These are phyloP conservation scores for Suillus tomentosus DNA, from an alignment of 768 basidiomycete species.

Conservation along the genomic window DNA sequence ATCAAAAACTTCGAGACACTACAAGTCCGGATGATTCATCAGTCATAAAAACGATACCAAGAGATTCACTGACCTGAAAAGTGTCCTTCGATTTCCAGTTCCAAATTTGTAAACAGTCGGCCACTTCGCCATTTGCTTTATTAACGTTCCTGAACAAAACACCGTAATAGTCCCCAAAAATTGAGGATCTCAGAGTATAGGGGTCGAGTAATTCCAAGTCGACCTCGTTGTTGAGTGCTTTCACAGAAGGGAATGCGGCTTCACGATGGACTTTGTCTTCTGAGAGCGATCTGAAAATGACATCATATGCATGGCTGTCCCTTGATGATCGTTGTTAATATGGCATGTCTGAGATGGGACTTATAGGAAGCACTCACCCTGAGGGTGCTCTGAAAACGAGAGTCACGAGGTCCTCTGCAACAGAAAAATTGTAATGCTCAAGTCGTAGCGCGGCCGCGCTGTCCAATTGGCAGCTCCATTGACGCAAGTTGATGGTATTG, in stretches of 20 bases:
- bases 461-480: neutral
- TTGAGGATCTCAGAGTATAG: neutral
- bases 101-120: neutral
- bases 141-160: neutral
- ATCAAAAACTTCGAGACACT: neutral
- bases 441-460: neutral
- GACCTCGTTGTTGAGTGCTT: neutral
- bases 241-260: constrained; percentile 15
- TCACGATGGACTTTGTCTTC: constrained; percentile 13
- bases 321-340: neutral
- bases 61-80: neutral
- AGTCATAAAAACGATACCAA: neutral
- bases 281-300: neutral
- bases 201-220: neutral
- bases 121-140: neutral
- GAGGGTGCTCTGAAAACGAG: neutral
- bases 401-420: neutral
- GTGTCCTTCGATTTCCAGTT: neutral
- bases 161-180: neutral
- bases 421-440: neutral
- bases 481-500: neutral
- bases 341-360: neutral
- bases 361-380: neutral
- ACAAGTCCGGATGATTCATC: neutral
- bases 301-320: neutral